A percentile compares a stretch with the other conserved stretches of the same genome.
Conservation (phyloP, 169 alveolate genomes). For the Eimeria brunetti region DNA sequence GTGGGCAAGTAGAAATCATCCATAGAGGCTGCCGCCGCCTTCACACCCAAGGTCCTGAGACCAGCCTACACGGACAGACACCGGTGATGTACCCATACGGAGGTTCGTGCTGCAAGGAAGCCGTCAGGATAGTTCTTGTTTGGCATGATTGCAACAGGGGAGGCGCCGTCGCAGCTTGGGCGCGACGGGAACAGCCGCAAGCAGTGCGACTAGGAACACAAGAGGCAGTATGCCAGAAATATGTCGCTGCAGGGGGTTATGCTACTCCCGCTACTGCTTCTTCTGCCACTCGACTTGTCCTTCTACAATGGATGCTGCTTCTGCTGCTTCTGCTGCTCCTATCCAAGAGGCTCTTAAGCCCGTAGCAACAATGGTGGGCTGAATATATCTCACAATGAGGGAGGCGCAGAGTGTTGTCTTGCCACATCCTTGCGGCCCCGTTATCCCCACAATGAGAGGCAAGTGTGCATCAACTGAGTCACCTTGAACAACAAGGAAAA, state of each 20-base stretch:
- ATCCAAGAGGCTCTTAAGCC: too few species aligned
- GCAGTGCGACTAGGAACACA: background rate
- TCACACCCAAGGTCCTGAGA: background rate
- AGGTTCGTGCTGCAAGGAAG: background rate
- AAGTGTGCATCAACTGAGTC: background rate
- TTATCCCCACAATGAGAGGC: constrained; percentile 52
- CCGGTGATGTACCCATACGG: background rate
- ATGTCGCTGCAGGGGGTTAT: background rate
- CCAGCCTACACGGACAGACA: constrained; percentile 29
- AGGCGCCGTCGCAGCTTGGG: background rate
- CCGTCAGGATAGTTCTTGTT: background rate
- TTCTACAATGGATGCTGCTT: too few species aligned
- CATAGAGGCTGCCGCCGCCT: constrained; percentile 57
- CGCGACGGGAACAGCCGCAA: background rate
- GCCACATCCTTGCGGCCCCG: constrained; percentile 73
- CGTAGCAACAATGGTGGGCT: background rate
- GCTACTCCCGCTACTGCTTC: background rate
- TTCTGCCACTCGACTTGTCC: background rate
- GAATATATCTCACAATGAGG: background rate
- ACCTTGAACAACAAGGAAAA: background rate
- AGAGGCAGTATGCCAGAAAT: background rate
- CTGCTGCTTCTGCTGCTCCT: constrained; percentile 1
- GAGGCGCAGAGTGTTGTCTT: constrained; percentile 60
- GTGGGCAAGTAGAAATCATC: constrained; percentile 57
- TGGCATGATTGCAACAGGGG: background rate